Base-by-base conservation (phyloP, 495 filamentous ascomycete species). In the Extremus antarcticus region DNA sequence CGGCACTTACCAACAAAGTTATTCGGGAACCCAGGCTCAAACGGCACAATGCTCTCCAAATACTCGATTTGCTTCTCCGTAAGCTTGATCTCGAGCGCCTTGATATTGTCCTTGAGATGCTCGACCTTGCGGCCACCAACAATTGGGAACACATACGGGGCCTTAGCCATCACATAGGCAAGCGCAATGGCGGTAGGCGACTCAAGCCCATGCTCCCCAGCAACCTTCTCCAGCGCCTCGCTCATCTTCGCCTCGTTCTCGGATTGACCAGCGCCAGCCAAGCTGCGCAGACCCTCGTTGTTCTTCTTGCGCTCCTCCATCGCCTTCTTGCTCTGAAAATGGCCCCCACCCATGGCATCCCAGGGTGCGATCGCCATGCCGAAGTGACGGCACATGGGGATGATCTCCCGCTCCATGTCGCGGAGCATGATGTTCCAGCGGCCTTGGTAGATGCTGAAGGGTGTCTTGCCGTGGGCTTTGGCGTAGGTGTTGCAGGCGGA, bases 61-160 rank as follows among this genome's bases (percentile, higher is more conserved):
- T 81, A 73, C 43, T 73, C 62, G 29, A 87, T 75, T 32, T 88
- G 80, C 25, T 79, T 72, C 0, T 73, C 47, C 2, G 55, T 65
- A 7, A 68, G 54, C 53, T 60, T 61, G 54, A 65, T 59, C 29
- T 59, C 57, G 45, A 70, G 52, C 24, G 64, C 55, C 47, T 70
- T 45, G 43, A 72, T 69, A 63, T 81, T 81, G 32, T 75, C 79
- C 67, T 81, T 77, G 4, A 90, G 65, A 61, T 88, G 80, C 65
- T 82, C 79, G 35, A 85, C 64, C 65, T 82, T 86, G 9, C 82
- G 64, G 1, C 80, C 80, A 9, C 85, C 85, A 11, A 89, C 76
- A 50, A 90, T 79, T 7, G 85, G 85, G 67, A 88, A 90, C 19
- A 88, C 84, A 56, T 88, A 80, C 0, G 84, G 80, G 9, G 80